Conservation (phyloP, 495 filamentous ascomycete species). For the Cercophora samala region DNA sequence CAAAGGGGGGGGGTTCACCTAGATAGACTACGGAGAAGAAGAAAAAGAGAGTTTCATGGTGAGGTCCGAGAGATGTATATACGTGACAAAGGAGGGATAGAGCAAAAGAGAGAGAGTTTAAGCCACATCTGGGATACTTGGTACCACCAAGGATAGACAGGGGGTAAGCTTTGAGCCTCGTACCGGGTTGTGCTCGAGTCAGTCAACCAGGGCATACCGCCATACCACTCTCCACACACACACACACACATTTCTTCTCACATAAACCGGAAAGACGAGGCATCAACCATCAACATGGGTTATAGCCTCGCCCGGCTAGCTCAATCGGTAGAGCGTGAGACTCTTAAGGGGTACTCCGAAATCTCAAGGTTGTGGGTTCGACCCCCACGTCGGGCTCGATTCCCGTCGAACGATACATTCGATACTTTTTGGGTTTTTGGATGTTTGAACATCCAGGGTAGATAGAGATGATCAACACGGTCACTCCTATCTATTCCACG, state of each 20-base stretch:
- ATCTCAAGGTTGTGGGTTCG: constrained; percentile 9
- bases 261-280: too few relatives aligned
- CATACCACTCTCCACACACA: not conserved
- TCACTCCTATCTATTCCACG: too few relatives aligned
- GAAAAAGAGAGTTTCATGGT: constrained; percentile 3
- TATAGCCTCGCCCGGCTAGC: constrained; percentile 51
- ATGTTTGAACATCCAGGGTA: too few relatives aligned
- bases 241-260: not conserved
- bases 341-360: constrained; percentile 55
- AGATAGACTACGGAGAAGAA: too few relatives aligned
- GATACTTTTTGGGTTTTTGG: not conserved
- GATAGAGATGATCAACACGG: too few relatives aligned
- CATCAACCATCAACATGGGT: not conserved
- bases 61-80: not conserved
- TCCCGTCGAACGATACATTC: not conserved
- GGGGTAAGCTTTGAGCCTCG: not conserved
- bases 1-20: too few relatives aligned
- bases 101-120: not conserved
- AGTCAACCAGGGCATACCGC: not conserved
- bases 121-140: not conserved
- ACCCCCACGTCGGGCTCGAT: constrained; percentile 8
- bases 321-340: constrained; percentile 83
- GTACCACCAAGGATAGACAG: not conserved
- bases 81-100: not conserved
- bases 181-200: not conserved